Conservation (phyloP, 2,329 filamentous ascomycete species). For the Alternaria brassicae region DNA sequence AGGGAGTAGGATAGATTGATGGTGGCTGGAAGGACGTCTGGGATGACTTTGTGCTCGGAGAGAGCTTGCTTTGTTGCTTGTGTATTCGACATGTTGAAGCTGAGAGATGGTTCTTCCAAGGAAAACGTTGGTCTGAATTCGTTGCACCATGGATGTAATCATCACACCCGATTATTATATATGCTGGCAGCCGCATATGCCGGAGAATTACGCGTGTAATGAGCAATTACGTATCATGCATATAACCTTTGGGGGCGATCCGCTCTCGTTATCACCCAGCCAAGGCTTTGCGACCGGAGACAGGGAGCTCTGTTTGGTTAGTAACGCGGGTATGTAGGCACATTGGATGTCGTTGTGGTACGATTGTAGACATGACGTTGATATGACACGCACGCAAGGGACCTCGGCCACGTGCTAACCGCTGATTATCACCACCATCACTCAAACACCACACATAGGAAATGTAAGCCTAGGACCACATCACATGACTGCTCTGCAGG, state of each 20-base stretch:
- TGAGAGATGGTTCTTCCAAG: not conserved
- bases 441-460: not conserved
- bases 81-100: conserved; percentile 7
- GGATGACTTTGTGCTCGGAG: conserved; percentile 24
- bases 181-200: not conserved
- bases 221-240: not conserved
- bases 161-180: not conserved
- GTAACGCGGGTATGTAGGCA: not conserved
- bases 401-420: not conserved
- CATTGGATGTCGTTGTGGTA: conserved; percentile 1
- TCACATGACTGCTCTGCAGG: too few species aligned
- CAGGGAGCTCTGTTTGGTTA: not conserved
- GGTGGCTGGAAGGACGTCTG: conserved; percentile 23
- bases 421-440: not conserved
- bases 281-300: not conserved
- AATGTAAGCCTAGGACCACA: too few species aligned
- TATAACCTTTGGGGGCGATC: not conserved
- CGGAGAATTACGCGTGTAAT: not conserved
- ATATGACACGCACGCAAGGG: not conserved
- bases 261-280: not conserved
- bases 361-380: conserved; percentile 3
- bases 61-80: conserved; percentile 16
- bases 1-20: conserved; percentile 20
- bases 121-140: too few species aligned
- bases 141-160: not conserved